phyloP scores from a whole-genome alignment of 306 rosid genomes.

The Cucurbita ficifolia region DNA sequence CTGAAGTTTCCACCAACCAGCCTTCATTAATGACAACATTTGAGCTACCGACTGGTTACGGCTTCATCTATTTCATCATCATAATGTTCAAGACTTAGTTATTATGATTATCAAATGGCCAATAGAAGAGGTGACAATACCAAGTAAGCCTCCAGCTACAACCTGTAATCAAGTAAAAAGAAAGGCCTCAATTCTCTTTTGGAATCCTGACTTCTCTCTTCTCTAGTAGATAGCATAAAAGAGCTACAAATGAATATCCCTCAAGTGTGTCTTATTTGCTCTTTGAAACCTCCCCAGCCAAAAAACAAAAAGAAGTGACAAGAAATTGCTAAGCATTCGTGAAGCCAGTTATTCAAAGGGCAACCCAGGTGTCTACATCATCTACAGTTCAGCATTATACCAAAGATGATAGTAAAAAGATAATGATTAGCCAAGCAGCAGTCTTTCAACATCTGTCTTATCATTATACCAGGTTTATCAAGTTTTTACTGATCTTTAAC shows the following conservation, averaged over 20 bases:
- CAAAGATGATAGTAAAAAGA: neutral
- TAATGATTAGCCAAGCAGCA: neutral
- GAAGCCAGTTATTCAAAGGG: neutral
- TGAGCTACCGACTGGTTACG: conserved; percentile 8
- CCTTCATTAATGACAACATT: neutral
- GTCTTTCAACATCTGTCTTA: neutral
- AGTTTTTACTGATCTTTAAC: neutral
- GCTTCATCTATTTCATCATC: conserved; percentile 3
- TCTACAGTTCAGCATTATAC: neutral
- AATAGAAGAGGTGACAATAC: conserved; percentile 36
- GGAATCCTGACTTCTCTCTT: neutral
- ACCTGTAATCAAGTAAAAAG: conserved; percentile 43
- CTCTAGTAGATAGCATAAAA: neutral
- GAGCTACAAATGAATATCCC: neutral
- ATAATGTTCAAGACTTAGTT: conserved; percentile 11
- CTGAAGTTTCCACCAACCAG: neutral
- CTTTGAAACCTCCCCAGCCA: neutral
- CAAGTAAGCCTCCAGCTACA: conserved; percentile 75
- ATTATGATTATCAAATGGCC: conserved; percentile 45
- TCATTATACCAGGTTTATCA: neutral
- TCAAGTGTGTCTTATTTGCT: neutral
- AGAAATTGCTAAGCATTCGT: neutral
- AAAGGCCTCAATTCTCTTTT: neutral
- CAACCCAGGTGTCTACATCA: neutral
- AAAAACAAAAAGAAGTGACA: neutral